Percentiles rank a stretch among this genome's conserved stretches.
Conservation (phyloP, 208 protist species). For the Crithidia thermophila region DNA sequence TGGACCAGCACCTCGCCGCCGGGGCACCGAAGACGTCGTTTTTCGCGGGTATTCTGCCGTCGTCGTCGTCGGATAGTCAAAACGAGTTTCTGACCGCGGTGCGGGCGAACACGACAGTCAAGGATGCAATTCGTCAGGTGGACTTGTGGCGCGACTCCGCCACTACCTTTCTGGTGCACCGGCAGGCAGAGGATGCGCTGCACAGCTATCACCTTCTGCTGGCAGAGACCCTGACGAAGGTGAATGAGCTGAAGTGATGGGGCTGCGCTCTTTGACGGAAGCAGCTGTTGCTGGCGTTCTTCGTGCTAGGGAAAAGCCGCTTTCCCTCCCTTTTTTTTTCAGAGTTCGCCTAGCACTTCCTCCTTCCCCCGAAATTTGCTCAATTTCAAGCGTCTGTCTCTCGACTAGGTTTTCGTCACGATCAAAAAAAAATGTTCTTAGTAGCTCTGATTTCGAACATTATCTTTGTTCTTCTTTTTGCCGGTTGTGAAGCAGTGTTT, state of each 20-base stretch:
- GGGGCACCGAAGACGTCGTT: not conserved
- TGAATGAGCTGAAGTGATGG: constrained; percentile 32
- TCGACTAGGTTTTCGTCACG: too few relatives aligned
- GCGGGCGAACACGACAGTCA: constrained; percentile 40
- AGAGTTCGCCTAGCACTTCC: too few relatives aligned
- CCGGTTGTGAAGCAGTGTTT: too few relatives aligned
- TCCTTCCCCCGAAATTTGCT: too few relatives aligned
- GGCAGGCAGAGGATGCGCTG: constrained; percentile 71
- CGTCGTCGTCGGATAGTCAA: not conserved
- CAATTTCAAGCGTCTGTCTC: too few relatives aligned
- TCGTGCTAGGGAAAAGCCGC: too few relatives aligned
- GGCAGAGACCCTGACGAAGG: constrained; percentile 63
- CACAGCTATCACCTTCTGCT: constrained; percentile 68
- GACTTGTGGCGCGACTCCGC: constrained; percentile 64
- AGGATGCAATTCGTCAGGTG: constrained; percentile 51
- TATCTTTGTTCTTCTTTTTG: too few relatives aligned
- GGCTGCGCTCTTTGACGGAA: not conserved
- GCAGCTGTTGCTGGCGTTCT: not conserved
- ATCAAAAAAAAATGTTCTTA: too few relatives aligned
- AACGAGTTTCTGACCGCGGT: constrained; percentile 31
- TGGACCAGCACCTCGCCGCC: constrained; percentile 15
- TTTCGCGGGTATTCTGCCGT: not conserved
- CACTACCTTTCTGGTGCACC: constrained; percentile 54
- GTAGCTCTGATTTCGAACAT: too few relatives aligned
- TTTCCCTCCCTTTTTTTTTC: constrained; percentile 3